Evolutionary conservation across 306 rosid species (phyloP), one percentile per base, ranked within the genome.

Genomic region (Hylodesmum podocarpum): DNA sequence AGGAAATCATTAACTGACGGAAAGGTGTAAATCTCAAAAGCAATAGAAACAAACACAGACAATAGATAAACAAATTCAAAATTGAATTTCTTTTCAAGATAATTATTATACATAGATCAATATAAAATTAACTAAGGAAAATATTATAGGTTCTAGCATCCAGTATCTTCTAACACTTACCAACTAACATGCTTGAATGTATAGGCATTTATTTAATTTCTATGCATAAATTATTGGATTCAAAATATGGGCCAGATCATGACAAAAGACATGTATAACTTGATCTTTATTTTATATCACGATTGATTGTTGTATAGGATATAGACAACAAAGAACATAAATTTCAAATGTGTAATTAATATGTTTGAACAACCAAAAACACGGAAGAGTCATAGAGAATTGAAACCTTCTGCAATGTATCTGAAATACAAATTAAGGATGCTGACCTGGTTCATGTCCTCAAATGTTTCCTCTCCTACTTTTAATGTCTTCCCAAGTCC

Each of bases 401-500:
- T 33, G 18, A 66, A 77, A 50, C 72, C n/a, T 16, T 59, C 13
- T 55, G 31, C 43, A 66, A 43, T 67, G 40, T 43, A 34, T 70
- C 54, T 22, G 63, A 70, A 41, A 47, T 68, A 21, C 27, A 62
- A 75, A 39, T 39, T 77, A 66, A 61, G 70, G 50, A 78, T 37
- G 53, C 81, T 51, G 18, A 85, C 88, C 88, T 85, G 70, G 66
- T 85, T 84, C 22, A 85, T 70, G 73, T 53, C 46, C 75, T 79
- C 77, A 71, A 75, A 85, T 64, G 36, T 16, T 31, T 85, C 84
- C 15, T 85, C 82, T 50, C 88, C 88, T 57, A 85, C 10, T 82
- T 79, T 85, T 82, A 85, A 73, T 39, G 77, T 82, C 71, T 59
- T 24, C 61, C 88, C 88, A 29, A 82, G 88, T 78, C 68, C 80